Percentiles rank a stretch among this genome's conserved stretches.
Conservation (phyloP, 2,329 filamentous ascomycete species). For the Cryphonectria nitschkei region DNA sequence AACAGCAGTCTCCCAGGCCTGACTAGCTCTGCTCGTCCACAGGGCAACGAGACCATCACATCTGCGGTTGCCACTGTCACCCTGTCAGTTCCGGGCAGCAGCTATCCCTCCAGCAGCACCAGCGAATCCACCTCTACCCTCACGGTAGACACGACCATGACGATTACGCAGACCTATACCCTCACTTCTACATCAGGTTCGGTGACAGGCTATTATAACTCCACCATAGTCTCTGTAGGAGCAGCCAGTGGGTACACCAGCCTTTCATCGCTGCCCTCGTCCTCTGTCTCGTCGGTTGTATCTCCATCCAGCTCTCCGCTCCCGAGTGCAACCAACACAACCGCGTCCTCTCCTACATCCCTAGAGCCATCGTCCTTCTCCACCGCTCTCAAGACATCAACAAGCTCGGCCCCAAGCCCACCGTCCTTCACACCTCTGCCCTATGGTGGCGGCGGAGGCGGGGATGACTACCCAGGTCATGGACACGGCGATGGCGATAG, state of each 20-base stretch:
- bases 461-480: conserved; percentile 2
- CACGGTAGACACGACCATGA: conserved; percentile 7
- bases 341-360: not conserved
- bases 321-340: not conserved
- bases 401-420: conserved; percentile 7
- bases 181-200: not conserved
- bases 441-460: conserved; percentile 14
- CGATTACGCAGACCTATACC: conserved; percentile 12
- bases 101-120: not conserved
- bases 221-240: not conserved
- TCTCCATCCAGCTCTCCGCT: not conserved
- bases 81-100: not conserved
- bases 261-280: not conserved
- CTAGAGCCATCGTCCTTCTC: conserved; percentile 11
- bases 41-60: conserved; percentile 7
- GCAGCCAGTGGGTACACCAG: conserved; percentile 2
- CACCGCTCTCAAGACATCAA: conserved; percentile 20
- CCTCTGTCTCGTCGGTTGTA: not conserved
- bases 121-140: conserved; percentile 8
- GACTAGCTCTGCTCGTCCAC: conserved; percentile 2
- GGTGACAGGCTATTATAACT: not conserved
- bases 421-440: conserved; percentile 17
- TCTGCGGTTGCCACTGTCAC: not conserved
- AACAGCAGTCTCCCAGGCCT: conserved; percentile 4
- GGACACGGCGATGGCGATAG: too few relatives aligned